Conservation (phyloP, 2,329 filamentous ascomycete species). For the Colletotrichum viniferum region DNA sequence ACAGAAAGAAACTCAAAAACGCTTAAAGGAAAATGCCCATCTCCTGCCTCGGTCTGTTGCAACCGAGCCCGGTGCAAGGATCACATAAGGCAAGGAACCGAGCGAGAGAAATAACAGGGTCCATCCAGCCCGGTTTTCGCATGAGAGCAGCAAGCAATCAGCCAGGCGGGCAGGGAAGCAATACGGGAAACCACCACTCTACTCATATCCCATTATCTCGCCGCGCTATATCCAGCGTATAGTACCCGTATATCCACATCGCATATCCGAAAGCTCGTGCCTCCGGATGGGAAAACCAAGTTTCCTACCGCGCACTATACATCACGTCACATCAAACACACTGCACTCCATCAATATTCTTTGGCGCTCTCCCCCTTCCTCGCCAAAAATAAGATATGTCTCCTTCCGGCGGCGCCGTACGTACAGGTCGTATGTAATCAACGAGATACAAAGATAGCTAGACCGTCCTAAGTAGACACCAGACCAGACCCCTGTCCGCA, state of each 20-base stretch:
- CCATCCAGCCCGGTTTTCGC: not conserved
- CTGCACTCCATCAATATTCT: not conserved
- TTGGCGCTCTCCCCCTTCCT: not conserved
- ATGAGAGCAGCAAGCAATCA: not conserved
- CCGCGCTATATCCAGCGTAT: not conserved
- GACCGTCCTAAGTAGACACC: not conserved
- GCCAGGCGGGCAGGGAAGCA: not conserved
- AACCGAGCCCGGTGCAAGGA: constrained; percentile 9
- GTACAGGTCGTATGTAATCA: not conserved
- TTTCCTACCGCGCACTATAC: not conserved
- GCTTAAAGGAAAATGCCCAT: not conserved
- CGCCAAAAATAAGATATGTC: not conserved
- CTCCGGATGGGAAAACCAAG: not conserved
- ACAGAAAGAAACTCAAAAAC: not conserved
- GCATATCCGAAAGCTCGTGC: not conserved
- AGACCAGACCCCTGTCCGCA: not conserved
- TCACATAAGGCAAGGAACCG: not conserved
- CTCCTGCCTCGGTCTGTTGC: not conserved
- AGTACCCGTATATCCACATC: not conserved
- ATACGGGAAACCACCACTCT: not conserved
- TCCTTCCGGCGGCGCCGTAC: not conserved
- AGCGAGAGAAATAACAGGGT: not conserved
- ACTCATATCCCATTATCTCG: not conserved
- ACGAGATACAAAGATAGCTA: not conserved
- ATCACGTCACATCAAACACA: not conserved